Percentiles rank a stretch among this genome's conserved stretches.
Evolutionary conservation across 495 filamentous ascomycete genomes (phyloP).

Genomic region (Trichoderma reesei): DNA sequence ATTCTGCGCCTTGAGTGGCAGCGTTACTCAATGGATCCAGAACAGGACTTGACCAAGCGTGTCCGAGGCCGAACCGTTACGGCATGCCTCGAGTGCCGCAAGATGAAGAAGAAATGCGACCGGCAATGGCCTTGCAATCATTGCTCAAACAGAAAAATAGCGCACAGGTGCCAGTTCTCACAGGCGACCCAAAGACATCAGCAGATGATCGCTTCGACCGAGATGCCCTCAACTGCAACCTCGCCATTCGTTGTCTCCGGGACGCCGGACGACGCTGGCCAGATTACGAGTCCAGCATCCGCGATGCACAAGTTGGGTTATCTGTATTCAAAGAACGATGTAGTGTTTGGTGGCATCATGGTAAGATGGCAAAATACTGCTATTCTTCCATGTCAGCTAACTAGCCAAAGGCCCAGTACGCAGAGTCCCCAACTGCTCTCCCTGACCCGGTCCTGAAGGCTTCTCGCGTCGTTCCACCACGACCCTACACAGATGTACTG

Average conservation of each 20-base stretch:
- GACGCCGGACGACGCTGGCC: background rate
- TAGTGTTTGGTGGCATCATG: background rate
- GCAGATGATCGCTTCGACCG: background rate
- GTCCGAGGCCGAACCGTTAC: background rate
- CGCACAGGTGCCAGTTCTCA: conserved; percentile 31
- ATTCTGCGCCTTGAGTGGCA: background rate
- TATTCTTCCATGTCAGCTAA: background rate
- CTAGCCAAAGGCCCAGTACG: background rate
- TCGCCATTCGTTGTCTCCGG: background rate
- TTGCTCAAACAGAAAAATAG: conserved; percentile 30
- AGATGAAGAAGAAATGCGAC: conserved; percentile 25
- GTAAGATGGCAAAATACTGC: background rate
- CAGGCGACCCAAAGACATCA: background rate
- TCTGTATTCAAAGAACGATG: background rate
- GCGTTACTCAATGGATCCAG: background rate
- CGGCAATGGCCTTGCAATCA: conserved; percentile 38
- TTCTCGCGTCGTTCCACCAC: background rate
- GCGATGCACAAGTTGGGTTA: background rate
- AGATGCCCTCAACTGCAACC: background rate
- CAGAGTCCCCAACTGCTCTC: background rate
- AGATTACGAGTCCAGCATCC: background rate
- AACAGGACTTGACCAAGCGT: background rate
- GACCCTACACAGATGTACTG: conserved; percentile 30
- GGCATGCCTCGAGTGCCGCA: background rate
- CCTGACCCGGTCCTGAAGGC: background rate